phyloP scores from a whole-genome alignment of 169 alveolate genomes.

The Eimeria tenella region DNA sequence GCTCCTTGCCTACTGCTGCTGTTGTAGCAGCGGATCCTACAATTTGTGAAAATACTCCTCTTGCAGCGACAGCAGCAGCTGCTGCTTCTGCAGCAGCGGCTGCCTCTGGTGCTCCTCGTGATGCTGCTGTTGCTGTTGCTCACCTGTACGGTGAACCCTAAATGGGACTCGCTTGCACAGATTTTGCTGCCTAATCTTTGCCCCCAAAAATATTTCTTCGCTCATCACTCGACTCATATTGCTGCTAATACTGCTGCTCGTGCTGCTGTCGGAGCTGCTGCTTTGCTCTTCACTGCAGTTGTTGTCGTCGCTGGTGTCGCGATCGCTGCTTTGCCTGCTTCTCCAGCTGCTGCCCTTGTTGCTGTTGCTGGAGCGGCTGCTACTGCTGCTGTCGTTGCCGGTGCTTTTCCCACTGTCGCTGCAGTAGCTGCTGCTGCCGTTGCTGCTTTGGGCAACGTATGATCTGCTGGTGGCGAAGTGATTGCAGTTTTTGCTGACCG shows the following conservation, averaged over 20 bases:
- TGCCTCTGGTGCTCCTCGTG: not conserved
- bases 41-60: not conserved
- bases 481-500: not conserved
- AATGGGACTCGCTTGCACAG: not conserved
- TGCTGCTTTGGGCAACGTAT: not conserved
- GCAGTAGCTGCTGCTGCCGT: slow-evolving; percentile 1
- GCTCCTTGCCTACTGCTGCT: not conserved
- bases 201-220: not conserved
- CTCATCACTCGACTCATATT: not conserved
- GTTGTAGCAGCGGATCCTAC: not conserved
- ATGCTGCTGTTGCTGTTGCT: not conserved
- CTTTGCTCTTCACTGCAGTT: not conserved
- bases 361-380: slow-evolving; percentile 22
- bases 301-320: slow-evolving; percentile 18
- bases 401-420: not conserved
- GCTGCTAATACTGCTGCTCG: not conserved
- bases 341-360: not conserved
- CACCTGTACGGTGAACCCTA: slow-evolving; percentile 7
- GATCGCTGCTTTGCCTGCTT: not conserved
- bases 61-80: not conserved
- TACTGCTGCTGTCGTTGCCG: not conserved
- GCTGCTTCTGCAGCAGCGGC: not conserved
- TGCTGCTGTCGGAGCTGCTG: slow-evolving; percentile 4
- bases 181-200: not conserved
- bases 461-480: not conserved